Conservation (phyloP, 352 stramenopile species). For the Proteromonas lacertae region DNA sequence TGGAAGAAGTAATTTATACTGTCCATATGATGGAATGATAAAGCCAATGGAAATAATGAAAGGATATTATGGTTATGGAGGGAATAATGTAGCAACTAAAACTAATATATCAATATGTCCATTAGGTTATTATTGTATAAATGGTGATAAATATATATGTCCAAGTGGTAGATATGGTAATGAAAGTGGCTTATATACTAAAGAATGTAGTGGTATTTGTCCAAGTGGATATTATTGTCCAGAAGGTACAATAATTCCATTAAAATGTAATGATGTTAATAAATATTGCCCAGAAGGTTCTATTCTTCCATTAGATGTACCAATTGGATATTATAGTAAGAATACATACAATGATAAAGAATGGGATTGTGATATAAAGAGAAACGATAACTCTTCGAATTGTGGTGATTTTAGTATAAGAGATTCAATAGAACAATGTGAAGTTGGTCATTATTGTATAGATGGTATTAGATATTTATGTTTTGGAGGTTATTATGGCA, state of each 20-base stretch:
- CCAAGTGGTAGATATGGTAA: slow-evolving; percentile 26
- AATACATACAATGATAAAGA: not conserved
- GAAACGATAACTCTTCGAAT: no score
- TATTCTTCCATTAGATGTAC: slow-evolving; percentile 5
- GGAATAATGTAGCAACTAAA: no score
- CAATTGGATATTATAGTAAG: slow-evolving; percentile 7
- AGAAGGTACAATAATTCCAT: slow-evolving; percentile 23
- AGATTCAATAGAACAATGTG: not conserved
- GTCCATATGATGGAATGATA: slow-evolving; percentile 5
- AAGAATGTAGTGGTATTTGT: slow-evolving; percentile 22
- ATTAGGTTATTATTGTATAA: slow-evolving; percentile 3
- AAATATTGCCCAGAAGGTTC: not conserved
- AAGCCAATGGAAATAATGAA: slow-evolving; percentile 5
- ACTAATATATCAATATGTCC: not conserved
- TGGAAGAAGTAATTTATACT: not conserved
- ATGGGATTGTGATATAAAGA: no score
- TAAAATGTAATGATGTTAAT: not conserved
- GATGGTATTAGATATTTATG: not conserved
- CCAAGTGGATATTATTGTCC: slow-evolving; percentile 18
- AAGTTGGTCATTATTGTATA: not conserved
- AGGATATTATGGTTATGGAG: slow-evolving; percentile 8
- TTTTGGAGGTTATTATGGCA: not conserved
- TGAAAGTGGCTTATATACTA: slow-evolving; percentile 9
- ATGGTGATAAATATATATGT: slow-evolving; percentile 23
- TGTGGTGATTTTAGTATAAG: no score